Base-by-base conservation (phyloP, 1,284 basidiomycete species). In the Puccinia polysora region DNA sequence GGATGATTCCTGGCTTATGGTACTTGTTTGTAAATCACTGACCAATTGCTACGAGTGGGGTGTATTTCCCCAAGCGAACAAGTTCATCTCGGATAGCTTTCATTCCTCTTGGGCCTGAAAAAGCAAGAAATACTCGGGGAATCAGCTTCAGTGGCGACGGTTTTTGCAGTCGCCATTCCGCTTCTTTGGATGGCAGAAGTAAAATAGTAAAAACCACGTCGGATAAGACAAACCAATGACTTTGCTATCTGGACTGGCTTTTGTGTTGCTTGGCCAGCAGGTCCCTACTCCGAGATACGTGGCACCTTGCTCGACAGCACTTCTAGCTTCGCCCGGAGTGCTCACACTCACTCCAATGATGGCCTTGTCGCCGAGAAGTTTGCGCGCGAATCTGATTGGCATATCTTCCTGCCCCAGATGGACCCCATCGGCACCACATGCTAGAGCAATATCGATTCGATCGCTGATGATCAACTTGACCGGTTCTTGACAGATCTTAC, bases 361-460 rank as follows among this genome's bases (percentile, higher is more conserved):
- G 0, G 87, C 83, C 20, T 84, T 84, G 0, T 83, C 78, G 0
- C 90, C 90, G 0, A 97, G 83, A 4, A 94, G 82, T 18, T 79
- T 78, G 34, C 90, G 86, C 0, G 89, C 92, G 34, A 87, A 78
- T 1, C 82, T 75, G 0, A 91, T 83, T 1, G 90, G 86, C 84
- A 94, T 89, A 79, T 97, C 94, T 0, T 86, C 86, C 81, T 97
- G 94, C 2, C 94, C 94, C 62, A 97, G 83, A 78, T 97, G 94
- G 8, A 97, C 86, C 4, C 90, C 93, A 60, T 86, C 64, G 18
- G 64, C 72, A 64, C 85, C 82, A 30, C 90, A 82, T 8, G 89
- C 89, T 32, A 93, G 83, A 4, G 89, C 90, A 53, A 96, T 86
- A 77, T 95, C 92, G 73, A 94, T 83, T 14, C 92, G 86, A 81